Percentiles rank a stretch among this genome's conserved stretches.
Evolutionary conservation across 2,329 filamentous ascomycete genomes (phyloP).

Genomic region (Sporothrix globosa): DNA sequence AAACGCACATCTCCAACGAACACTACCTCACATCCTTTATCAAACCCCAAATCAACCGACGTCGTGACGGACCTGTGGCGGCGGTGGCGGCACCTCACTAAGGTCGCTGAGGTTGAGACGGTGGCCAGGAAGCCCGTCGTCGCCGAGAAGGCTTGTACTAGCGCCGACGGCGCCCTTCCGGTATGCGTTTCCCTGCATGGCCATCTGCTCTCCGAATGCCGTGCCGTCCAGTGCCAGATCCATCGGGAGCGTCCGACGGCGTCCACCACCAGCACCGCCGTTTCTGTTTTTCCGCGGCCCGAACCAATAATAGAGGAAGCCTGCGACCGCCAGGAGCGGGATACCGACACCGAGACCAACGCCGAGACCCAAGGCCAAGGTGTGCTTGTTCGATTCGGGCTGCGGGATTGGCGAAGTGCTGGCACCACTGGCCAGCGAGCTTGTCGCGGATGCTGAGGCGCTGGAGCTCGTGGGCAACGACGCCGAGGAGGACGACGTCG

Average conservation of each 20-base stretch:
- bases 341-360: conserved; percentile 29
- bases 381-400: background rate
- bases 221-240: conserved; percentile 28
- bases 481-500: background rate
- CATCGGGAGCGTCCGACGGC: conserved; percentile 11
- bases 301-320: conserved; percentile 9
- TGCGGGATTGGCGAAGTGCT: background rate
- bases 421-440: background rate
- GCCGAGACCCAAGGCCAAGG: conserved; percentile 20
- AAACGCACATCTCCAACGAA: no score
- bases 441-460: background rate
- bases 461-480: background rate
- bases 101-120: background rate
- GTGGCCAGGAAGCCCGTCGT: background rate
- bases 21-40: background rate
- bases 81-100: conserved; percentile 19
- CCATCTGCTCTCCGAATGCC: conserved; percentile 26
- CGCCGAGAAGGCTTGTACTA: background rate
- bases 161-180: background rate
- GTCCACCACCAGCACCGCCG: background rate
- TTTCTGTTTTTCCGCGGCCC: background rate
- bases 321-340: conserved; percentile 7
- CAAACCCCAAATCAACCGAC: background rate
- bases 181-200: conserved; percentile 8
- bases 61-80: conserved; percentile 13